A percentile compares a stretch with the other conserved stretches of the same genome.
Evolutionary conservation across 2,329 filamentous ascomycete species (phyloP).

Genomic region (Fusarium protoensiforme): DNA sequence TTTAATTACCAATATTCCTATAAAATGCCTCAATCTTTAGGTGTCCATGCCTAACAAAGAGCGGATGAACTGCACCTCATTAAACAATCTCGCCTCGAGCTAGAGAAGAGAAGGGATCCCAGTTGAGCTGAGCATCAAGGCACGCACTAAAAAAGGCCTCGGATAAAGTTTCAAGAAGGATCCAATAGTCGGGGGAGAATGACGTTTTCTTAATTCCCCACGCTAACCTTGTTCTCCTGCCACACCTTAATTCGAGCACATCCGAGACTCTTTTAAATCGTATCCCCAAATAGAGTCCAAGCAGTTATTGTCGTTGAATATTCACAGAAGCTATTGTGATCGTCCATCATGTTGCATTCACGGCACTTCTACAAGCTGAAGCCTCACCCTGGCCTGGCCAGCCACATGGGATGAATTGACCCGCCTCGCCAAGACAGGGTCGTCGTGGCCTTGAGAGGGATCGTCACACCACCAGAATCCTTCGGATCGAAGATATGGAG

Average conservation of each 20-base stretch:
- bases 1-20: not conserved
- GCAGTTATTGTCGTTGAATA: too few relatives aligned
- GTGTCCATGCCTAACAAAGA: not conserved
- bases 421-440: conserved; percentile 3
- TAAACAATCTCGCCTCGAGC: not conserved
- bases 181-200: not conserved
- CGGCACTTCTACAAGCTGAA: not conserved
- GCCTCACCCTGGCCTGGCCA: not conserved
- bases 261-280: not conserved
- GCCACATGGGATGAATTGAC: not conserved
- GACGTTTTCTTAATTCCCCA: not conserved
- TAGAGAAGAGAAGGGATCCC: not conserved
- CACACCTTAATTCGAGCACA: conserved; percentile 5
- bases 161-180: too few relatives aligned
- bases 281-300: not conserved
- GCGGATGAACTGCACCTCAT: not conserved
- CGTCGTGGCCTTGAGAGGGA: conserved; percentile 8
- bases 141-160: not conserved
- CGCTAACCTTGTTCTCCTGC: not conserved
- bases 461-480: conserved; percentile 2
- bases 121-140: not conserved
- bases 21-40: not conserved
- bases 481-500: not conserved
- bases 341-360: not conserved
- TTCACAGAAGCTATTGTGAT: not conserved